phyloP scores from a whole-genome alignment of 2,329 filamentous ascomycete genomes.

The Sphaerostilbella broomeana region DNA sequence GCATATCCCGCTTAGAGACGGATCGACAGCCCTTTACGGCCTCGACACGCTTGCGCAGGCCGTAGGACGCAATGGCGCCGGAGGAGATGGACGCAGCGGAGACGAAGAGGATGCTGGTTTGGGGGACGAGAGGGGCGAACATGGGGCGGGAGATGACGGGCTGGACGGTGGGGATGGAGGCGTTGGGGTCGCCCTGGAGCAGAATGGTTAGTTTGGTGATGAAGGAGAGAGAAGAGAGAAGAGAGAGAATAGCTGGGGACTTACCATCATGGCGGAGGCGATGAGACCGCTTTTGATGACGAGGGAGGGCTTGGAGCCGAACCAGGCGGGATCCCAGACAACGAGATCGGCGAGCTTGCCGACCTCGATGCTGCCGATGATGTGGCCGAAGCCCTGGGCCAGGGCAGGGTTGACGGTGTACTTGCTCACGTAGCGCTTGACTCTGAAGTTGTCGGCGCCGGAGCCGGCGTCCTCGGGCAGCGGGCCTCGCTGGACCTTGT shows the following conservation, averaged over 20 bases:
- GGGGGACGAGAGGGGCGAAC: slow-evolving; percentile 70
- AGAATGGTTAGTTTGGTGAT: slow-evolving; percentile 8
- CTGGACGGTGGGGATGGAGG: slow-evolving; percentile 80
- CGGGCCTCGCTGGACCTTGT: slow-evolving; percentile 74
- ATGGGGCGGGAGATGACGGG: slow-evolving; percentile 78
- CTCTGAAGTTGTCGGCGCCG: slow-evolving; percentile 80
- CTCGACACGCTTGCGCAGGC: slow-evolving; percentile 72
- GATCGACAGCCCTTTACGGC: slow-evolving; percentile 68
- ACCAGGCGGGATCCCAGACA: slow-evolving; percentile 77
- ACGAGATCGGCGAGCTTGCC: slow-evolving; percentile 88
- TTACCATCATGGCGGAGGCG: slow-evolving; percentile 74
- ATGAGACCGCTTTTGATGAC: slow-evolving; percentile 88
- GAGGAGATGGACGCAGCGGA: slow-evolving; percentile 62
- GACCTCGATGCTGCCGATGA: slow-evolving; percentile 80
- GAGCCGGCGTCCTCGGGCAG: slow-evolving; percentile 73
- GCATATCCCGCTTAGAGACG: slow-evolving; percentile 82
- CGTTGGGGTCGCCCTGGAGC: slow-evolving; percentile 66
- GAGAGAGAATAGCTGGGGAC: slow-evolving; percentile 15
- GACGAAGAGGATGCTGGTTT: slow-evolving; percentile 75
- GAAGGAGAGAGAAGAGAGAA: neutral
- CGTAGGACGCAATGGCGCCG: slow-evolving; percentile 64
- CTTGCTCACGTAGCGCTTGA: slow-evolving; percentile 89
- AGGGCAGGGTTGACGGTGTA: slow-evolving; percentile 94
- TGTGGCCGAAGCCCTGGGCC: slow-evolving; percentile 80
- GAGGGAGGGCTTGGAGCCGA: slow-evolving; percentile 76